Base-by-base conservation (phyloP, 805 yeast genomes). In the Hagleromyces aurorensis region DNA sequence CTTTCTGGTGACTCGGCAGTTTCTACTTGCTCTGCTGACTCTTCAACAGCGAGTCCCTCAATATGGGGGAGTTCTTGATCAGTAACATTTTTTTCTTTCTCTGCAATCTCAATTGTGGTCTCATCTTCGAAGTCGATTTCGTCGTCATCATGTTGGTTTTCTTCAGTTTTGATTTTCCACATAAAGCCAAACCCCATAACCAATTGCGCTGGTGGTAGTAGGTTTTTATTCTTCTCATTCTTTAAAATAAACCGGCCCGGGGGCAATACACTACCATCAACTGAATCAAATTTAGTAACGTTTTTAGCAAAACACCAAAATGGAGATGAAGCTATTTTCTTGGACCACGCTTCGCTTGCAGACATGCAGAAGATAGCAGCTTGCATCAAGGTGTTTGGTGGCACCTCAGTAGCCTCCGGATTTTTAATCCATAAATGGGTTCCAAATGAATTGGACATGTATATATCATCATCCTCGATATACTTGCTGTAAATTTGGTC, bases 101-200 rank as follows among this genome's bases (percentile, higher is more conserved):
- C 27, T n/a, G 13, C 34, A 18, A 14, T 18, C 16, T 7, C 20
- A 19, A 18, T 26, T 13, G 13, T 19, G 7, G 18, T 26, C 19
- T 26, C 29, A 13, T 32, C 27, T 14, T 27, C 43, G 7, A 27
- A 33, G 7, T 7, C 29, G 7, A 27, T 30, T 3, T 21, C 34
- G 4, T 30, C 38, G 15, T 21, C 32, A 5, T 18, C 37, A 3
- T 33, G 39, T 19, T 29, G 27, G 15, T 37, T 33, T 31, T 41
- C 40, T 10, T 44, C 49, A 28, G 70, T 75, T 36, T 79, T 79
- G 1, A 74, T 64, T 34, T 77, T 60, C 81, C 93, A 84, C 34
- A 83, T 47, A 30, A 91, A 67, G 0, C 82, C 96, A 43, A 87
- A 65, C 0, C 98, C 98, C 91, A 91, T 80, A 1, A 77, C 85